Conservation (phyloP, 257 asterid genomes). For the Penstemon eatonii region DNA sequence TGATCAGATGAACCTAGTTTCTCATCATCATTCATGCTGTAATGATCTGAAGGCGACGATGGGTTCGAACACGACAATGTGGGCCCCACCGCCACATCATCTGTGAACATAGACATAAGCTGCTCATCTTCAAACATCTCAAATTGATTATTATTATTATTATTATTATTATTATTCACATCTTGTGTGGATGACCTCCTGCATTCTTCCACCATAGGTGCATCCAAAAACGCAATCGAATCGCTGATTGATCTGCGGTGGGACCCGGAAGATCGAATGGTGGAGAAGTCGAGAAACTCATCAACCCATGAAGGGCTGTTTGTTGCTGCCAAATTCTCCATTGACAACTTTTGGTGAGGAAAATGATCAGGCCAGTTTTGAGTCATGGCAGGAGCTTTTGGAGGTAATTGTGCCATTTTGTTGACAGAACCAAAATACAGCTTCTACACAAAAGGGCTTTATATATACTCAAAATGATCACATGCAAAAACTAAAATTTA, state of each 20-base stretch:
- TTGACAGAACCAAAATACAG: constrained; percentile 35
- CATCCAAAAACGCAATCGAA: constrained; percentile 71
- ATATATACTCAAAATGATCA: constrained; percentile 29
- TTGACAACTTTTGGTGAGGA: constrained; percentile 40
- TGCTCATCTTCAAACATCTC: constrained; percentile 86
- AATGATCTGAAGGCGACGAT: constrained; percentile 76
- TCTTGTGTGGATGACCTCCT: constrained; percentile 42
- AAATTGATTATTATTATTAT: constrained; percentile 36
- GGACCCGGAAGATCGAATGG: constrained; percentile 51
- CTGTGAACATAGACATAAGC: constrained; percentile 80
- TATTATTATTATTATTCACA: neutral
- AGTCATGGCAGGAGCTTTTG: constrained; percentile 65
- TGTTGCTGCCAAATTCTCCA: constrained; percentile 32
- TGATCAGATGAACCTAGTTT: constrained; percentile 25
- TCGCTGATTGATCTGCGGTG: constrained; percentile 86
- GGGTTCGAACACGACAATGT: constrained; percentile 58
- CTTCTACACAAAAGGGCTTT: constrained; percentile 24
- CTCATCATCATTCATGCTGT: constrained; percentile 63
- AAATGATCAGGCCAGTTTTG: constrained; percentile 61
- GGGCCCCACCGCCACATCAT: constrained; percentile 42
- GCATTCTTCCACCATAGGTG: constrained; percentile 69
- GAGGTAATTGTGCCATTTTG: constrained; percentile 91
- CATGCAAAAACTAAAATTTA: constrained; percentile 34
- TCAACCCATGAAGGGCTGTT: constrained; percentile 63
- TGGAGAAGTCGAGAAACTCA: constrained; percentile 82